Evolutionary conservation across 306 rosid species (phyloP).

Genomic region (Spatholobus suberectus): DNA sequence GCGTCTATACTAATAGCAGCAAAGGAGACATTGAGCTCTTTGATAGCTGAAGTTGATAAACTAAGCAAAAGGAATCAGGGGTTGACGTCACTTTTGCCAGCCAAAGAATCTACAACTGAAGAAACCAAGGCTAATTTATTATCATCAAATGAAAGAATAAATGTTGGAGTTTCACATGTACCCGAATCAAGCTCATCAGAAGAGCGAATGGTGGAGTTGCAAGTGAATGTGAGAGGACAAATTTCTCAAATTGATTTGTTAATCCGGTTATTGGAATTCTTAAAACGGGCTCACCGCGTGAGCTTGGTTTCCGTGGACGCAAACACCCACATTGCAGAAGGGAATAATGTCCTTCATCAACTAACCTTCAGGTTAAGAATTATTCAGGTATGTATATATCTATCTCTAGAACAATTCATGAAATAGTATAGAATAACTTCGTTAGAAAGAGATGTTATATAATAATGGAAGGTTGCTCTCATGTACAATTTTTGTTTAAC

Average conservation of each 20-base stretch:
- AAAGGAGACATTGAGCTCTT: constrained; percentile 63
- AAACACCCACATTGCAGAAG: constrained; percentile 50
- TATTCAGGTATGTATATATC: constrained; percentile 65
- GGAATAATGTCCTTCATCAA: constrained; percentile 45
- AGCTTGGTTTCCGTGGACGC: constrained; percentile 71
- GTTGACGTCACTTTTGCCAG: constrained; percentile 44
- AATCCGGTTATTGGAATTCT: constrained; percentile 70
- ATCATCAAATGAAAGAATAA: constrained; percentile 54
- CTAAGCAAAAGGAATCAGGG: constrained; percentile 61
- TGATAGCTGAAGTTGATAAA: constrained; percentile 62
- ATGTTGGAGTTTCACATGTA: constrained; percentile 51
- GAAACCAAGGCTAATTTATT: constrained; percentile 37
- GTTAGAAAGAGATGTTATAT: background rate
- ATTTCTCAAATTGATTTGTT: constrained; percentile 51
- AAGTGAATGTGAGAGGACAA: constrained; percentile 61
- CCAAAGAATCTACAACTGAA: constrained; percentile 31
- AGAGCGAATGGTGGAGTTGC: constrained; percentile 59
- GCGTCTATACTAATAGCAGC: constrained; percentile 75
- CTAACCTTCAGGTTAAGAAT: constrained; percentile 66
- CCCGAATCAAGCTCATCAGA: constrained; percentile 60
- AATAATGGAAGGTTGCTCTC: background rate
- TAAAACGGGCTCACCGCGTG: constrained; percentile 54
- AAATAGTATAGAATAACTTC: background rate
- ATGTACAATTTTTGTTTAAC: background rate
- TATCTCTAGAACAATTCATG: background rate